Evolutionary conservation across 257 asterid genomes (phyloP), one percentile per base, ranked within the genome.

Genomic region (Fraxinus anomala): DNA sequence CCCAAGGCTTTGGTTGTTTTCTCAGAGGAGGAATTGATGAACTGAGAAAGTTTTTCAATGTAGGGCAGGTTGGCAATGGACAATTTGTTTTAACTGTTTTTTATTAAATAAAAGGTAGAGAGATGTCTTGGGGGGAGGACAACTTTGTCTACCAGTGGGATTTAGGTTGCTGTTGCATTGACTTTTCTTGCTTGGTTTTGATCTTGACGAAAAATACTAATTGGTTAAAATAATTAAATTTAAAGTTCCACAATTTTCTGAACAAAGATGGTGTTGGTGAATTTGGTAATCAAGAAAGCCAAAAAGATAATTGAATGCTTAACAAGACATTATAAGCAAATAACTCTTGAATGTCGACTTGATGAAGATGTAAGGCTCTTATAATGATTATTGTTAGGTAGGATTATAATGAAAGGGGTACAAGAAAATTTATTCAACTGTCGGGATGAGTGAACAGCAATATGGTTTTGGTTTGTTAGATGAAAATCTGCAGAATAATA

Each of bases 1-100:
- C 66, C 81, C 79, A 71, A 85, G 88, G 80, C 83, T 80, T 84
- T 83, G 87, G 87, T 83, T 85, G 89, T 84, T 83, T 83, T 84
- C 85, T 80, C 82, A 77, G 83, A 79, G 83, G 80, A 73, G 79
- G 75, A 77, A 77, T 80, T 82, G 80, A 76, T 89, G 86, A 79
- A 79, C 47, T 82, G 73, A 66, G 80, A 84, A 39, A 79, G 78
- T 14, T 74, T 86, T 84, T 79, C 80, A 81, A 86, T 75, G 82
- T 76, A 76, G 87, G 89, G 84, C 91, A 89, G 93, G 89, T 87
- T 91, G 89, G 90, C 87, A 70, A 81, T 80, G 83, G 88, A 85
- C 84, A 73, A 67, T 68, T 44, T 70, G 70, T 73, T 42, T 78
- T 42, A 79, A 26, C 36, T 82, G 34, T 70, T 74, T 72, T 80